Conservation (phyloP, 306 rosid species). For the Echinosophora koreensis region DNA sequence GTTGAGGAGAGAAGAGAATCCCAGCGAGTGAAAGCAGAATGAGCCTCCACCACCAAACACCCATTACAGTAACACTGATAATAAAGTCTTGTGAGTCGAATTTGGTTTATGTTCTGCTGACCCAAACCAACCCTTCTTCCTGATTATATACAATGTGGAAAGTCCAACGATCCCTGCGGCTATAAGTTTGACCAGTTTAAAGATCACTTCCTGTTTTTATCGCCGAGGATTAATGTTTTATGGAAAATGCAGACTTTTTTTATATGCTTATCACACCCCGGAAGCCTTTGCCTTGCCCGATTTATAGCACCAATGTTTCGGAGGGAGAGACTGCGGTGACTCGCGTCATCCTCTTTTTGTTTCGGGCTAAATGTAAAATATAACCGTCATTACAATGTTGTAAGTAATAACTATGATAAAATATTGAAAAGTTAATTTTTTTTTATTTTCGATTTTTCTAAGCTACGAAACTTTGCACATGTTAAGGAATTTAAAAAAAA, state of each 20-base stretch:
- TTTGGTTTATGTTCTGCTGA: not conserved
- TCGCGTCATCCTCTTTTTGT: too few relatives aligned
- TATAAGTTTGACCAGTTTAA: conserved; percentile 38
- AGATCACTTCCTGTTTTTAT: conserved; percentile 42
- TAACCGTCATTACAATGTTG: too few relatives aligned
- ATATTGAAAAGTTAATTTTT: too few relatives aligned
- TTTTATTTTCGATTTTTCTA: too few relatives aligned
- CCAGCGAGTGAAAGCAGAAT: conserved; percentile 44
- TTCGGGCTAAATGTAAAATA: too few relatives aligned
- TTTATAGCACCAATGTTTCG: conserved; percentile 15
- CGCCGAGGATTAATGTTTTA: not conserved
- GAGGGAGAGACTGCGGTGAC: not conserved
- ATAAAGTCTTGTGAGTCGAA: not conserved
- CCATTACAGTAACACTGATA: conserved; percentile 37
- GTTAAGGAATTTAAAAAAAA: too few relatives aligned
- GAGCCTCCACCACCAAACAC: conserved; percentile 29
- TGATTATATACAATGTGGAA: conserved; percentile 22
- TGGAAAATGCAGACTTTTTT: conserved; percentile 55
- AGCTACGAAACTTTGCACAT: too few relatives aligned
- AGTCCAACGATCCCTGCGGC: conserved; percentile 4
- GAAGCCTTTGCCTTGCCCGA: not conserved
- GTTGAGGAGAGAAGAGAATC: conserved; percentile 55
- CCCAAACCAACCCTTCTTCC: not conserved
- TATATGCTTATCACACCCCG: conserved; percentile 21
- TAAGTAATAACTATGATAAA: too few relatives aligned